Evolutionary conservation across 1,284 basidiomycete species (phyloP).

Genomic region (Ganoderma resinaceum): DNA sequence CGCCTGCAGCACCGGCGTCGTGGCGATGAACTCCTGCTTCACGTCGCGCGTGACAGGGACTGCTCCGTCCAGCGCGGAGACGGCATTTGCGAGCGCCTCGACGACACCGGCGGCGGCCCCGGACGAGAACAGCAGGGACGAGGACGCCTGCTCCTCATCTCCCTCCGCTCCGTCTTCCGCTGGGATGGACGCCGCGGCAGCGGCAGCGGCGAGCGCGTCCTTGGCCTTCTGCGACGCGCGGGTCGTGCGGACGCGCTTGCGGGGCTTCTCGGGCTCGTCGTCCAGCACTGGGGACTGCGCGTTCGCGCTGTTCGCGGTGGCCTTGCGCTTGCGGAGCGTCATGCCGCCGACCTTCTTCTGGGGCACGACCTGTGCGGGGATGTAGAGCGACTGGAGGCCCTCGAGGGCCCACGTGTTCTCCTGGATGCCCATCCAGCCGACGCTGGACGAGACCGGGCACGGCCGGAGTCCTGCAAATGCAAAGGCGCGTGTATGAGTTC

Average conservation of each 20-base stretch:
- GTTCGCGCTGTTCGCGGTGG: conserved; percentile 11
- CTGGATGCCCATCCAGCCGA: conserved; percentile 32
- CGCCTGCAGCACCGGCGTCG: conserved; percentile 23
- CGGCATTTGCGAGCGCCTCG: neutral
- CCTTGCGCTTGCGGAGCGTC: conserved; percentile 36
- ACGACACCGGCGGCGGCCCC: neutral
- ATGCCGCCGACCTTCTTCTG: conserved; percentile 29
- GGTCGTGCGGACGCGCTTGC: conserved; percentile 28
- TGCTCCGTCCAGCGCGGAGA: conserved; percentile 9
- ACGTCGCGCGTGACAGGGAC: conserved; percentile 17
- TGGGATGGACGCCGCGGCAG: neutral
- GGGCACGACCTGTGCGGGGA: conserved; percentile 21
- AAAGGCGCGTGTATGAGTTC: neutral
- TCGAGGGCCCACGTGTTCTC: conserved; percentile 33
- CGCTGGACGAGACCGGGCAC: conserved; percentile 33
- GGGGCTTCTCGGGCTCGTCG: conserved; percentile 21
- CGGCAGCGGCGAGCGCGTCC: conserved; percentile 6
- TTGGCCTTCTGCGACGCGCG: conserved; percentile 22
- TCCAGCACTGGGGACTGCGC: neutral
- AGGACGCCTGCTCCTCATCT: conserved; percentile 3
- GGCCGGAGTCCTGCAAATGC: conserved; percentile 28
- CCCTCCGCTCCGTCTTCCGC: neutral
- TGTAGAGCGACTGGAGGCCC: conserved; percentile 26
- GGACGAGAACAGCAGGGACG: conserved; percentile 13
- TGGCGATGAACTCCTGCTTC: conserved; percentile 29